Evolutionary conservation across 225 moss, liverwort and hornwort genomes (phyloP).

Genomic region (Antitrichia curtipendula): DNA sequence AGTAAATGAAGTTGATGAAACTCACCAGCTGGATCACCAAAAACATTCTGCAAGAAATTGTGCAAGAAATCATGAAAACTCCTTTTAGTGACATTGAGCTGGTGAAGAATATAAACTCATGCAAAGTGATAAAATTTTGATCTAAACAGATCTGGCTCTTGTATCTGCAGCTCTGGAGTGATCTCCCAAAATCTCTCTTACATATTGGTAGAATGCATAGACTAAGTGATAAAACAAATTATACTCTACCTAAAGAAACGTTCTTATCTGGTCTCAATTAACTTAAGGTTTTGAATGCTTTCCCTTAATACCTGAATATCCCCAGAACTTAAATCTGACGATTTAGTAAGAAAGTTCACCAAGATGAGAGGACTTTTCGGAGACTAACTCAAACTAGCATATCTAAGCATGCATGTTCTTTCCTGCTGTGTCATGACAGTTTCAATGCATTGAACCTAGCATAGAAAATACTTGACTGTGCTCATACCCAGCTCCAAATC

Average conservation of each 20-base stretch:
- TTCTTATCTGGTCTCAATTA: not conserved
- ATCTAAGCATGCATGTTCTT: not conserved
- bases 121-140: not conserved
- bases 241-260: not conserved
- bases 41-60: slow-evolving; percentile 36
- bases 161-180: not conserved
- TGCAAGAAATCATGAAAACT: not conserved
- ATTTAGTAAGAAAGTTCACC: not conserved
- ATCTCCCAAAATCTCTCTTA: not conserved
- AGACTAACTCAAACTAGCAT: not conserved
- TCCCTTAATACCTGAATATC: not conserved
- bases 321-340: not conserved
- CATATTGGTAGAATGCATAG: not conserved
- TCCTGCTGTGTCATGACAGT: not conserved
- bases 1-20: slow-evolving; percentile 70
- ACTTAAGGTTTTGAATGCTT: not conserved
- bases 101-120: not conserved
- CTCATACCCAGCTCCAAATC: slow-evolving; percentile 77
- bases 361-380: not conserved
- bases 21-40: slow-evolving; percentile 61
- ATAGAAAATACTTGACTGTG: not conserved
- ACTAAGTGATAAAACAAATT: not conserved
- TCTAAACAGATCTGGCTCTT: not conserved
- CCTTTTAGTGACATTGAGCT: not conserved
- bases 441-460: not conserved